Conservation (phyloP, 768 basidiomycete genomes). For the Mycena polygramma region DNA sequence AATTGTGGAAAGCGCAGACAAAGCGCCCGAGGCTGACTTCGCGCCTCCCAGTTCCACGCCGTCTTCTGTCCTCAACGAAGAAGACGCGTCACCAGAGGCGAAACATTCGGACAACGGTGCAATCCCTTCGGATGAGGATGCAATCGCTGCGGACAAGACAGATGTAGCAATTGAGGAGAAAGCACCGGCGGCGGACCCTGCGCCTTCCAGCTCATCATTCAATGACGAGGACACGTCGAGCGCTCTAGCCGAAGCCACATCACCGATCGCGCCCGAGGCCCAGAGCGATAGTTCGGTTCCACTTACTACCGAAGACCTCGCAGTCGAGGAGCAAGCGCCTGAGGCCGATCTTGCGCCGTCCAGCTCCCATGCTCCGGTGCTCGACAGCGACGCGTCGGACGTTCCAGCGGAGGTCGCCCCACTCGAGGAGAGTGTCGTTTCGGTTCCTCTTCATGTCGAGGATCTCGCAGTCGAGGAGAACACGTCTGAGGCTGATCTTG, state of each 20-base stretch:
- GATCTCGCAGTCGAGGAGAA: background rate
- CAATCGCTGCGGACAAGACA: background rate
- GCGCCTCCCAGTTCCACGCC: background rate
- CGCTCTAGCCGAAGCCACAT: background rate
- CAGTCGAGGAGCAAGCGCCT: background rate
- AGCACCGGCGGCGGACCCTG: background rate
- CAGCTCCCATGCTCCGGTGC: background rate
- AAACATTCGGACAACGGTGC: background rate
- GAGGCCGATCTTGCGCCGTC: background rate
- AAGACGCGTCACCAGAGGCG: slow-evolving; percentile 5
- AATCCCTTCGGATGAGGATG: background rate
- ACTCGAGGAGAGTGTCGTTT: background rate
- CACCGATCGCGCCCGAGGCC: background rate
- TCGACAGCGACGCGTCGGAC: background rate
- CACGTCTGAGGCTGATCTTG: background rate
- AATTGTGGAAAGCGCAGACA: background rate
- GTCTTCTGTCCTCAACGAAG: background rate
- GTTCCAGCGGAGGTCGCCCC: background rate
- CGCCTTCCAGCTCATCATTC: background rate
- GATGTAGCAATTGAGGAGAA: background rate
- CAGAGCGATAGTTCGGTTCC: background rate
- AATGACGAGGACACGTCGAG: background rate
- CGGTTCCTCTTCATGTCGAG: background rate
- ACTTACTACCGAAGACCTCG: background rate
- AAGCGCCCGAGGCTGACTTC: background rate